phyloP scores from a whole-genome alignment of 2,329 filamentous ascomycete species.

The Ramularia endophylla region DNA sequence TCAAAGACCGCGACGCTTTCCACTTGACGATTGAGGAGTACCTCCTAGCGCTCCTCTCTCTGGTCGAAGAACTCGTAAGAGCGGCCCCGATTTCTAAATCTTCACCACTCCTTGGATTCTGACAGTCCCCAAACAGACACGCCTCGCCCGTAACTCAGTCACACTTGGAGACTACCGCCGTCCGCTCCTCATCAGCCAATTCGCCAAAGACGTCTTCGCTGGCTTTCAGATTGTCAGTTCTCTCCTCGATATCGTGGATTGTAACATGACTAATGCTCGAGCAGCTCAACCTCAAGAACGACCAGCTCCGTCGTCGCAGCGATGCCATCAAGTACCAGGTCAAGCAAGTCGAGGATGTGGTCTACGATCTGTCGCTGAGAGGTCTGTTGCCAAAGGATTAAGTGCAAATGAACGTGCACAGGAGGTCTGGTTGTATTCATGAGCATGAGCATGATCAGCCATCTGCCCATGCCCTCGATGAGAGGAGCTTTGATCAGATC shows the following conservation, averaged over 20 bases:
- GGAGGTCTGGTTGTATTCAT: too few species aligned
- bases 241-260: too few species aligned
- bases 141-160: conserved; percentile 89
- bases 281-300: conserved; percentile 87
- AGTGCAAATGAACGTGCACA: too few species aligned
- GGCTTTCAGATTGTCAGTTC: conserved; percentile 70
- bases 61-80: conserved; percentile 79
- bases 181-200: conserved; percentile 80
- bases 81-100: too few species aligned
- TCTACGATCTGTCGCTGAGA: conserved; percentile 87
- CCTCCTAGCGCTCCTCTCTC: conserved; percentile 75
- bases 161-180: conserved; percentile 82
- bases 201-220: conserved; percentile 91
- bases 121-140: conserved; percentile 50
- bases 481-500: too few species aligned
- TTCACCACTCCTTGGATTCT: too few species aligned
- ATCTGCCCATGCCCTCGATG: too few species aligned
- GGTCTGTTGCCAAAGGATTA: conserved; percentile 50
- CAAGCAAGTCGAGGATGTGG: conserved; percentile 97
- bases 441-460: too few species aligned
- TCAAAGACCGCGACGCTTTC: conserved; percentile 85
- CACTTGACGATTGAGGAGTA: conserved; percentile 98
- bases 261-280: too few species aligned
- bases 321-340: conserved; percentile 96
- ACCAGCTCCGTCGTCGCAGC: conserved; percentile 76